Percentiles rank a stretch among this genome's conserved stretches.
These are phyloP conservation scores for Russula griseocarnosa DNA, from an alignment of 768 basidiomycete species.

Conservation along the genomic window DNA sequence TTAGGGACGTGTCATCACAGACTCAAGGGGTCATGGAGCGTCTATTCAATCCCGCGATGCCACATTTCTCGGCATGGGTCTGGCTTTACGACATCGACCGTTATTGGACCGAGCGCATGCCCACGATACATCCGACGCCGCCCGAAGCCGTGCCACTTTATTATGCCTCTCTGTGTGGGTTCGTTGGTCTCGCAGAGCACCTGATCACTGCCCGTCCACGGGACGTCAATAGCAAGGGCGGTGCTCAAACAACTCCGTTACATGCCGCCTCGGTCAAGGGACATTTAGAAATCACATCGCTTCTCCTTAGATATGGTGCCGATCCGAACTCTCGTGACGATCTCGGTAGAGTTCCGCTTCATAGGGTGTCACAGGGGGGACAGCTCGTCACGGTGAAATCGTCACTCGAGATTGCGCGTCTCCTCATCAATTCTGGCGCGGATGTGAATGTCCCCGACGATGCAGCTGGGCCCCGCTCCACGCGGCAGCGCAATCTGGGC, in stretches of 20 bases:
- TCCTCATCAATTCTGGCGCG: not conserved
- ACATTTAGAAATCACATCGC: not conserved
- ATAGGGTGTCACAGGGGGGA: not conserved
- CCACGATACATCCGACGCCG: not conserved
- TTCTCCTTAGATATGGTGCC: constrained; percentile 3
- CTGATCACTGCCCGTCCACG: not conserved
- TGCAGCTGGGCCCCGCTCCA: constrained; percentile 5
- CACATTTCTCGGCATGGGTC: constrained; percentile 12
- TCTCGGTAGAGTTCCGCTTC: not conserved
- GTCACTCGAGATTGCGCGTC: not conserved
- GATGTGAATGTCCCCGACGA: not conserved
- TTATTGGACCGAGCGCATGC: not conserved
- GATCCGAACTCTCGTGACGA: not conserved
- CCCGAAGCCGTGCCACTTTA: not conserved
- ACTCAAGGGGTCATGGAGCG: not conserved
- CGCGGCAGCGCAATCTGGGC: constrained; percentile 1
- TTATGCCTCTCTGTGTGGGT: constrained; percentile 12
- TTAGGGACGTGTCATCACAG: not conserved
- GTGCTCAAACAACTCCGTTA: not conserved
- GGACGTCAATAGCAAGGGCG: not conserved
- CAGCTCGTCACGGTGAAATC: not conserved
- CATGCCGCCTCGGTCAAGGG: not conserved
- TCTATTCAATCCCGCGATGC: not conserved
- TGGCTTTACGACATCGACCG: constrained; percentile 10
- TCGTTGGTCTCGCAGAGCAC: constrained; percentile 1